Evolutionary conservation across 169 alveolate genomes (phyloP), one percentile per base, ranked within the genome.

Genomic region (Plasmodium gaboni): DNA sequence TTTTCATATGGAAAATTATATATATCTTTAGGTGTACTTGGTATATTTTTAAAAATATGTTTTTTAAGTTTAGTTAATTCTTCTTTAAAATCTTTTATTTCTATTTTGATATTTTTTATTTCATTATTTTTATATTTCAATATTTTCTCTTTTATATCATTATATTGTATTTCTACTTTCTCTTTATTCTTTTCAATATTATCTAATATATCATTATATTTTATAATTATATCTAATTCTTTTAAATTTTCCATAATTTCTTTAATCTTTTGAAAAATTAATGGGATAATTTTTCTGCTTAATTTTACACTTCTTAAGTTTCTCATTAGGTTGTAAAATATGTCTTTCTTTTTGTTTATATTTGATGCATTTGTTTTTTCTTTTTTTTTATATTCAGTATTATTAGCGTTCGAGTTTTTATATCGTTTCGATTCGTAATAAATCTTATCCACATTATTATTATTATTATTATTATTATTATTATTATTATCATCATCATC

Each of bases 121-220:
- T 63, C 89, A 26, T 78, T 80, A 51, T 73, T 80, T 74, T 83
- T 83, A 60, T 83, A 68, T 50, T 83, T 83, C 6, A 83, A 32
- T 48, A 96, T 97, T 74, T 96, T 96, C 46, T 92, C 94, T 46
- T 95, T 94, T 57, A 97, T 96, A 53, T 95, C 97, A 70, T 93
- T 94, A 94, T 96, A 97, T 55, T 94, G 93, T 72, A 93, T 92
- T 51, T 94, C 95, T 9, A 96, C 95, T 60, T 96, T 97, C 92
- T 97, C 97, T 59, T 92, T 93, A 97, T 98, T 96, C 28, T 72
- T 69, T 61, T 83, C 85, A 12, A 83, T 53, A 42, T 83, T 71
- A 7, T 83, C 91, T 15, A 59, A 95, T 64, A 94, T 94, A 93
- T 83, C 85, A 59, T 83, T 68, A 60, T 83, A 61, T 38, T 83